Evolutionary conservation across 352 stramenopile species (phyloP).

Genomic region (Globisporangium uncinulatum): DNA sequence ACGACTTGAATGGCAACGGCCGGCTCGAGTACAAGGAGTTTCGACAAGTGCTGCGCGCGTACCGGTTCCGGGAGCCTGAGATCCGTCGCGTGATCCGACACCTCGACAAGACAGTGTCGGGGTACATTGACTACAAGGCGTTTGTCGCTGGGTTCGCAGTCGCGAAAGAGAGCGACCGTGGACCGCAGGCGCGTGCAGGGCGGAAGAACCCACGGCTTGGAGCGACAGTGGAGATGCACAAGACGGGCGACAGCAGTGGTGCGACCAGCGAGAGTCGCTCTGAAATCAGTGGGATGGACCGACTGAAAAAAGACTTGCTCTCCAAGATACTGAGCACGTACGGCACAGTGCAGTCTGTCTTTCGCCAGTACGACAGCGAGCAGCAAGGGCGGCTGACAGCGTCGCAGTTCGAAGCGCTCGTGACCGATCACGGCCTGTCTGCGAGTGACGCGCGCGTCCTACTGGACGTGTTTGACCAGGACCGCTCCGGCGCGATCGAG

Average conservation of each 20-base stretch:
- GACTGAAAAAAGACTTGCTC: conserved; percentile 41
- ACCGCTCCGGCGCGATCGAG: conserved; percentile 44
- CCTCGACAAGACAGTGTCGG: conserved; percentile 53
- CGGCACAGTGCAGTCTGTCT: conserved; percentile 45
- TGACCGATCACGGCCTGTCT: conserved; percentile 27
- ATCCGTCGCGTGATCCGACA: conserved; percentile 73
- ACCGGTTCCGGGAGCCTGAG: conserved; percentile 52
- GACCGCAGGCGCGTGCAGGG: conserved; percentile 1
- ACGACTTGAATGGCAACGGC: conserved; percentile 63
- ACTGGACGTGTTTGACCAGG: conserved; percentile 32
- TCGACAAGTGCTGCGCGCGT: conserved; percentile 49
- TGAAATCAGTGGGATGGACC: conserved; percentile 16
- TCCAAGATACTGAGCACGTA: conserved; percentile 30
- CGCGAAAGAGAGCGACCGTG: conserved; percentile 20
- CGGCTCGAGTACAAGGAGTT: conserved; percentile 69
- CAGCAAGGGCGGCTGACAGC: conserved; percentile 29
- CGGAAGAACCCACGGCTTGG: conserved; percentile 17
- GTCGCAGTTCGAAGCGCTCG: conserved; percentile 41
- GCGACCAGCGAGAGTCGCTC: conserved; percentile 11
- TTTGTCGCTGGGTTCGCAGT: conserved; percentile 47
- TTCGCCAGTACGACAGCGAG: conserved; percentile 43
- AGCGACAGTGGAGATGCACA: conserved; percentile 7
- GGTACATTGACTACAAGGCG: conserved; percentile 70
- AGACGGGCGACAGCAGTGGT: conserved; percentile 1
- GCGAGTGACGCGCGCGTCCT: conserved; percentile 24